Conservation (phyloP, 2,329 filamentous ascomycete genomes). For the Penicillium olsonii region DNA sequence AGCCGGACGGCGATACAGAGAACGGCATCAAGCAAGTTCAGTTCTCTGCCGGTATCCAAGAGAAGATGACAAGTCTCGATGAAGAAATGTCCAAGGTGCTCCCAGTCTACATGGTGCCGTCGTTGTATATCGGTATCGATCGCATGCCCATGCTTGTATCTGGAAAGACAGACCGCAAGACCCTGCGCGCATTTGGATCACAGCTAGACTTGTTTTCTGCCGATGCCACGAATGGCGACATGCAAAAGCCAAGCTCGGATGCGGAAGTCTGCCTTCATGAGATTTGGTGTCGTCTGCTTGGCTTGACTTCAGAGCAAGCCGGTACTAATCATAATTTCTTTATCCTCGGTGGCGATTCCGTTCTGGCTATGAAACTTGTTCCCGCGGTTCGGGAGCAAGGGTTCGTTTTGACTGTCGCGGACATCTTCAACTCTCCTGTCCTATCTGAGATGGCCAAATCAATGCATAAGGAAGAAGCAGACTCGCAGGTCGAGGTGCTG, state of each 20-base stretch:
- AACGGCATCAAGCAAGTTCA: slow-evolving; percentile 12
- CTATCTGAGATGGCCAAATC: slow-evolving; percentile 11
- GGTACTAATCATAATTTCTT: slow-evolving; percentile 25
- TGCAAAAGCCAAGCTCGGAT: slow-evolving; percentile 30
- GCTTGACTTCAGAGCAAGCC: slow-evolving; percentile 7
- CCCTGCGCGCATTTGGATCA: slow-evolving; percentile 34
- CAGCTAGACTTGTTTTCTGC: slow-evolving; percentile 8
- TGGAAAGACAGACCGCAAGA: slow-evolving; percentile 45
- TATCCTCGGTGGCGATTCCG: slow-evolving; percentile 22
- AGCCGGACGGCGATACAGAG: neutral
- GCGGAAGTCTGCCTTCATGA: slow-evolving; percentile 10
- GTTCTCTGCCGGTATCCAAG: slow-evolving; percentile 24
- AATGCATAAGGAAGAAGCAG: slow-evolving; percentile 5
- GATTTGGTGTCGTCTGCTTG: slow-evolving; percentile 29
- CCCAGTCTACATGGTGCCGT: slow-evolving; percentile 34
- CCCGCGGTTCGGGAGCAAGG: slow-evolving; percentile 9
- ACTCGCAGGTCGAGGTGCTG: slow-evolving; percentile 10
- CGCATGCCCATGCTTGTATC: slow-evolving; percentile 44
- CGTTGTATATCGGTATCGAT: slow-evolving; percentile 44
- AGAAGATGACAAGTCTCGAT: slow-evolving; percentile 18
- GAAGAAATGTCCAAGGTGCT: slow-evolving; percentile 20
- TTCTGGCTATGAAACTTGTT: slow-evolving; percentile 24
- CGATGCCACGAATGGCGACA: slow-evolving; percentile 21
- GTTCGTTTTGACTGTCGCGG: slow-evolving; percentile 25
- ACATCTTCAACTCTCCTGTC: slow-evolving; percentile 25